phyloP scores from a whole-genome alignment of 768 basidiomycete species.

The Pisolithus sp. region DNA sequence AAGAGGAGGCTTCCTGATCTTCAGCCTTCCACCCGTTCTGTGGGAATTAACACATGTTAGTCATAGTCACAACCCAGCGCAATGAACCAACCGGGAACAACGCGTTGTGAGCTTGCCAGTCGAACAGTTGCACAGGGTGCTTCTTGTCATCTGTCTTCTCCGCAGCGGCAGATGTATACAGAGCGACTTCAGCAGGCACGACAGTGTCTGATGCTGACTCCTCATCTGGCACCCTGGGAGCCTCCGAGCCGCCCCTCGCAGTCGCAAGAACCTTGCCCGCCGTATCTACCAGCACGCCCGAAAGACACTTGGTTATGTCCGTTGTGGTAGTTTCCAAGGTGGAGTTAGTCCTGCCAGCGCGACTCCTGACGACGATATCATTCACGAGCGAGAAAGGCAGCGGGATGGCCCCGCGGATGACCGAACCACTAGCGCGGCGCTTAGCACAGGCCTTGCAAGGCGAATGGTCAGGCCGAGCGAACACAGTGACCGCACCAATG shows the following conservation, averaged over 20 bases:
- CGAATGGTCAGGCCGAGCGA: conserved; percentile 17
- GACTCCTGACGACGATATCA: conserved; percentile 13
- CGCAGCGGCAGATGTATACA: conserved; percentile 19
- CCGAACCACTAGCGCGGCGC: conserved; percentile 11
- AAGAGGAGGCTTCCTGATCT: too few species aligned
- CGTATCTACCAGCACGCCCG: conserved; percentile 12
- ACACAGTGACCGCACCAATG: conserved; percentile 19
- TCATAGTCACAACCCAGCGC: not conserved
- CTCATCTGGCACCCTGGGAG: not conserved
- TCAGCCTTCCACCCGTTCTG: too few species aligned
- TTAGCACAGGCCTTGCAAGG: conserved; percentile 22
- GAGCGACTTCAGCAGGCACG: conserved; percentile 15
- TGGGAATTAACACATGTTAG: not conserved
- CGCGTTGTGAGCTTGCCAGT: conserved; percentile 15
- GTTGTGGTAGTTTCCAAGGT: conserved; percentile 11
- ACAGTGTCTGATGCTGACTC: conserved; percentile 6
- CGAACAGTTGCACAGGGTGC: conserved; percentile 15
- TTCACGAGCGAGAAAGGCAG: conserved; percentile 17
- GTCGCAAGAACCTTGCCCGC: conserved; percentile 11
- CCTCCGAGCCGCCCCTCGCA: conserved; percentile 8
- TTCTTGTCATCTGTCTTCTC: conserved; percentile 9
- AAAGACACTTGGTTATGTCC: conserved; percentile 11
- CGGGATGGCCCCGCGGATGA: conserved; percentile 21
- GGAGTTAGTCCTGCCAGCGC: not conserved
- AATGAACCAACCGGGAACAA: conserved; percentile 16